Evolutionary conservation across 2,329 filamentous ascomycete species (phyloP).

Genomic region (Aureobasidium sp.): DNA sequence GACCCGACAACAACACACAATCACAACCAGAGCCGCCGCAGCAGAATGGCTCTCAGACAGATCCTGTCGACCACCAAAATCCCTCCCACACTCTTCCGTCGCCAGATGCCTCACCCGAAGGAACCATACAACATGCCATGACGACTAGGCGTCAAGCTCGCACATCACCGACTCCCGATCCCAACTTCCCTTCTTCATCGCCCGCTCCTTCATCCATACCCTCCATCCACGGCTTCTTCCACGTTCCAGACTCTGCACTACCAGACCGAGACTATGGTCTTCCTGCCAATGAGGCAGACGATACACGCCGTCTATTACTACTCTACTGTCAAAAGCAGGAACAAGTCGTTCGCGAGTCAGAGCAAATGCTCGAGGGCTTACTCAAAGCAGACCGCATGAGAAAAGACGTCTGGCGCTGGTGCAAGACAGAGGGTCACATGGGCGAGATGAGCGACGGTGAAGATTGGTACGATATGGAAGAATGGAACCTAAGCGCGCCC

Average conservation of each 20-base stretch:
- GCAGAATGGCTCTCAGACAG: constrained; percentile 12
- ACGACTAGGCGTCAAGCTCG: constrained; percentile 49
- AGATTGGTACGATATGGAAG: constrained; percentile 80
- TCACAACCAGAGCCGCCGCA: background rate
- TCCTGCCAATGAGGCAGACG: constrained; percentile 67
- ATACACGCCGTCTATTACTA: constrained; percentile 65
- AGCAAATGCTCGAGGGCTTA: constrained; percentile 62
- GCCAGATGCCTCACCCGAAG: constrained; percentile 8
- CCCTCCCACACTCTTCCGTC: background rate
- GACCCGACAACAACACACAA: constrained; percentile 3
- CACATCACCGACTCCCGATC: constrained; percentile 31
- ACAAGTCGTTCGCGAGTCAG: constrained; percentile 66
- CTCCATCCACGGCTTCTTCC: constrained; percentile 69
- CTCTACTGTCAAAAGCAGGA: constrained; percentile 81
- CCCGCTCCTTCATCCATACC: constrained; percentile 43
- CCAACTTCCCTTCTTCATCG: constrained; percentile 29
- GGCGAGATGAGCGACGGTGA: constrained; percentile 81
- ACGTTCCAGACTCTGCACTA: constrained; percentile 54
- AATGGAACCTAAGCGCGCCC: constrained; percentile 68
- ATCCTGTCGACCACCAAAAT: background rate
- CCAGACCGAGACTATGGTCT: constrained; percentile 66
- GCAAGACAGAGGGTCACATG: constrained; percentile 69
- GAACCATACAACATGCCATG: constrained; percentile 41
- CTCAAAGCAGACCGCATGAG: constrained; percentile 66
- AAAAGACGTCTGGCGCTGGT: constrained; percentile 64